Evolutionary conservation across 2,329 filamentous ascomycete species (phyloP), one percentile per base, ranked within the genome.

Genomic region (Penicillium sp.): DNA sequence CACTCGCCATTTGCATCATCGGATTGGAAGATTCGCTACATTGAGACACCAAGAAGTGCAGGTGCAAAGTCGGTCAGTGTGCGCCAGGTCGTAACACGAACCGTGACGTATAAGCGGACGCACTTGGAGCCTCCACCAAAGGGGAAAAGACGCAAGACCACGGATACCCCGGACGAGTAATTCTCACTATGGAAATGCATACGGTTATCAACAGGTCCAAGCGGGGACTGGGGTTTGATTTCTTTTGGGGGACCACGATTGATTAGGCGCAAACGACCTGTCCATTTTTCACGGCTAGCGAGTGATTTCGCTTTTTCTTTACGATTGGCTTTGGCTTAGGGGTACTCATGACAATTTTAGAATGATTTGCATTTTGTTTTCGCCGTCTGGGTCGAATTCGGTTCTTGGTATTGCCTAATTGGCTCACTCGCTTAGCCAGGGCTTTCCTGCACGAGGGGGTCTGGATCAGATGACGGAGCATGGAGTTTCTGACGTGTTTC

Each of bases 51-150:
- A n/a, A 79, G 84, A 42, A 83, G 82, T 63, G 86, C 87, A 31
- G 87, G 82, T 23, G 81, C 88, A 55, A 85, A 88, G 59, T 83
- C 78, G 16, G 83, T 88, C 53, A 87, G 83, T 70, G 92, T 97
- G 57, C 83, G 91, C 54, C 92, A 97, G 74, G 92, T 97, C 4
- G 90, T 97, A 53, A 97, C 93, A n/a, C 85, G 92, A 66, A 97
- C 92, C 16, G 91, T 96, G 58, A 96, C 91, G 42, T 96, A 96
- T 76, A 96, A 91, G 68, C 77, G 81, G 53, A 72, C 89, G 71
- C 83, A 71, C 60, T 91, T 98, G 79, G 90, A 92, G 64, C 91
- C 93, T 25, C 92, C 93, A 37, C 93, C 92, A 8, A 93, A 93
- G 75, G 93, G 93, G 63, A 98, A 97, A 84, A 87, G 92, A 78